Evolutionary conservation across 805 yeast genomes (phyloP).

Genomic region (Hemisphaericaspora nanyangensis): DNA sequence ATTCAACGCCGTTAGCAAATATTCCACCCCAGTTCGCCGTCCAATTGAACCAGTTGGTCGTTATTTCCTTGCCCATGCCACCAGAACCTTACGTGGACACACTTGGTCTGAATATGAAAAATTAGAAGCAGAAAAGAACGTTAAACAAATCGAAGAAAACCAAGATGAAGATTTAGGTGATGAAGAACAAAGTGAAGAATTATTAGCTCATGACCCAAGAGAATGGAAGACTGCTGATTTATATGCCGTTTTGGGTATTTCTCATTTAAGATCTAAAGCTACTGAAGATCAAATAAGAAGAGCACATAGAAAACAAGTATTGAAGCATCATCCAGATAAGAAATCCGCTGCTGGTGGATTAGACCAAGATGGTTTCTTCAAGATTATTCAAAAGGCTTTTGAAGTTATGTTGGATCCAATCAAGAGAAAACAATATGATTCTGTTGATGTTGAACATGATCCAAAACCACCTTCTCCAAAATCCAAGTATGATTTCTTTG

Average conservation of each 20-base stretch:
- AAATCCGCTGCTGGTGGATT: slow-evolving; percentile 86
- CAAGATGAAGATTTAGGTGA: slow-evolving; percentile 66
- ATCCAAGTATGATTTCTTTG: slow-evolving; percentile 74
- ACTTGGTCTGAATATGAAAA: slow-evolving; percentile 98
- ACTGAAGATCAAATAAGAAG: slow-evolving; percentile 90
- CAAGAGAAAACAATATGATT: slow-evolving; percentile 91
- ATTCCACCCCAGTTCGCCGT: slow-evolving; percentile 64
- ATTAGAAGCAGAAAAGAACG: slow-evolving; percentile 87
- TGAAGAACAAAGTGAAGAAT: slow-evolving; percentile 63
- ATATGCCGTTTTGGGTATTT: slow-evolving; percentile 92
- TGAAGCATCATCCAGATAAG: slow-evolving; percentile 98
- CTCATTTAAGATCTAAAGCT: slow-evolving; percentile 87
- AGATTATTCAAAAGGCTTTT: slow-evolving; percentile 94
- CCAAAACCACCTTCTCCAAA: slow-evolving; percentile 73
- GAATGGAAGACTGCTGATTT: slow-evolving; percentile 97
- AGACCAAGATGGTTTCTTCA: slow-evolving; percentile 95
- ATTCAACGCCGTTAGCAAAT: slow-evolving; percentile 48
- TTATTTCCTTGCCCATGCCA: slow-evolving; percentile 91
- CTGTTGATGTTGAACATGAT: slow-evolving; percentile 87
- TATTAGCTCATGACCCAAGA: slow-evolving; percentile 89
- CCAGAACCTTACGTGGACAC: slow-evolving; percentile 93
- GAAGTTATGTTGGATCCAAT: slow-evolving; percentile 82
- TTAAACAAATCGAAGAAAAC: slow-evolving; percentile 61
- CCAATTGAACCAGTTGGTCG: slow-evolving; percentile 97
- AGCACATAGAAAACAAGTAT: slow-evolving; percentile 95